Evolutionary conservation across 257 asterid genomes (phyloP).

Genomic region (Mentha longifolia): DNA sequence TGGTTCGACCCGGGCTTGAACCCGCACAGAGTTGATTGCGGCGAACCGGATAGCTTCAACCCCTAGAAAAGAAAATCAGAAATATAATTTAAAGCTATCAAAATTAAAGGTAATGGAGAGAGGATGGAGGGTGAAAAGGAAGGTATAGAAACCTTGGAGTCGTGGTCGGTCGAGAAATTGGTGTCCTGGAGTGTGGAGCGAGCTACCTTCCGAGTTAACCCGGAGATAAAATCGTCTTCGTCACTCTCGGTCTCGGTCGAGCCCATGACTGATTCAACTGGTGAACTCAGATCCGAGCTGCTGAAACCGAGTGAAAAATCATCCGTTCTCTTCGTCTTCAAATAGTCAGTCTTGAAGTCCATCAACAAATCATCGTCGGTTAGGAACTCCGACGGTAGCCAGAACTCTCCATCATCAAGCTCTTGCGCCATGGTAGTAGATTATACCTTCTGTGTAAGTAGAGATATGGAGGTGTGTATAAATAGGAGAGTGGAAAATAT

Average conservation of each 20-base stretch:
- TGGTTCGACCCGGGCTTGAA: slow-evolving; percentile 52
- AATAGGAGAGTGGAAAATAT: not conserved
- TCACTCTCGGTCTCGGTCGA: slow-evolving; percentile 72
- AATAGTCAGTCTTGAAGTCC: slow-evolving; percentile 37
- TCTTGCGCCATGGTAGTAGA: slow-evolving; percentile 42
- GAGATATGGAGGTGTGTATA: too few relatives aligned
- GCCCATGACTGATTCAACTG: slow-evolving; percentile 61
- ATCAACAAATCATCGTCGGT: slow-evolving; percentile 53
- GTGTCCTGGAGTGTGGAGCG: slow-evolving; percentile 44
- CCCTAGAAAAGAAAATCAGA: slow-evolving; percentile 34
- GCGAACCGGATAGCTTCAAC: slow-evolving; percentile 61
- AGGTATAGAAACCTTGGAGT: slow-evolving; percentile 37
- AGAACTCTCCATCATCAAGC: slow-evolving; percentile 56
- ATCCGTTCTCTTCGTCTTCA: slow-evolving; percentile 5
- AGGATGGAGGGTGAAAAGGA: not conserved
- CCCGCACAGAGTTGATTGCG: slow-evolving; percentile 71
- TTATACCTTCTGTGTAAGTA: not conserved
- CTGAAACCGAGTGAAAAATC: slow-evolving; percentile 34
- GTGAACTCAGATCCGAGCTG: slow-evolving; percentile 70
- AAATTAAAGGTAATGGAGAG: not conserved
- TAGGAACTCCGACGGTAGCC: slow-evolving; percentile 58
- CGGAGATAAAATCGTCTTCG: slow-evolving; percentile 65
- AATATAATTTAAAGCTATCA: not conserved
- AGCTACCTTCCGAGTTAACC: slow-evolving; percentile 47
- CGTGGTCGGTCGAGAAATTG: slow-evolving; percentile 27